These are phyloP conservation scores for Aspergillus sp. DNA, from an alignment of 2,329 filamentous ascomycete species.

Conservation along the genomic window DNA sequence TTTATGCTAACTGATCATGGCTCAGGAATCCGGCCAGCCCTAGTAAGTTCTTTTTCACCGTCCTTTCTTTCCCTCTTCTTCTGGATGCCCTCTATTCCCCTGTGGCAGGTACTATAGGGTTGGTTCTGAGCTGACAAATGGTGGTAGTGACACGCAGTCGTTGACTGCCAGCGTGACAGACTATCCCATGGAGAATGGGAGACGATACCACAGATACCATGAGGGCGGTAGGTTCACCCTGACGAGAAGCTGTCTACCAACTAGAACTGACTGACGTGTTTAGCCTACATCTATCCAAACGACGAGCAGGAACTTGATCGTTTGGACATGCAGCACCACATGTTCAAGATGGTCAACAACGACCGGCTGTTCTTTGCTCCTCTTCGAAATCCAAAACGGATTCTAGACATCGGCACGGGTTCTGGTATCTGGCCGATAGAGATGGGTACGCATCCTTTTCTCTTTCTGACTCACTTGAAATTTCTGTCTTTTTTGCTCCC, in stretches of 20 bases:
- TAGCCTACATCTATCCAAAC: conserved; percentile 46
- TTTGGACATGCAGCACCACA: conserved; percentile 52
- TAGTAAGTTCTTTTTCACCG: conserved; percentile 15
- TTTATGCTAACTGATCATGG: conserved; percentile 14
- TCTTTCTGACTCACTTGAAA: conserved; percentile 8
- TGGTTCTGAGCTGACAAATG: conserved; percentile 3
- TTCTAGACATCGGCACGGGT: conserved; percentile 58
- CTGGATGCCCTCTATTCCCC: neutral
- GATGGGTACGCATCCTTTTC: conserved; percentile 43
- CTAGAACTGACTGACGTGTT: conserved; percentile 9
- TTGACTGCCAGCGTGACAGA: conserved; percentile 40
- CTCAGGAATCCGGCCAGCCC: conserved; percentile 20
- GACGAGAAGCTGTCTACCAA: neutral
- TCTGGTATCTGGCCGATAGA: conserved; percentile 66
- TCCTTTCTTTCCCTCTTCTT: neutral
- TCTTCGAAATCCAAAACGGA: conserved; percentile 39
- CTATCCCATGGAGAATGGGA: conserved; percentile 38
- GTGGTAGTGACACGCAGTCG: conserved; percentile 35
- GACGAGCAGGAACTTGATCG: conserved; percentile 53
- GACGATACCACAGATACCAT: conserved; percentile 42
- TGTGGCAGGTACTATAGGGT: neutral
- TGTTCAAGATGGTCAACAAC: conserved; percentile 45
- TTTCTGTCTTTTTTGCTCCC: conserved; percentile 1
- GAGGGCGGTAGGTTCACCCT: conserved; percentile 32
- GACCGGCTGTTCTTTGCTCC: conserved; percentile 45